Conservation (phyloP, 805 yeast species). For the Nakazawaea siamensis region DNA sequence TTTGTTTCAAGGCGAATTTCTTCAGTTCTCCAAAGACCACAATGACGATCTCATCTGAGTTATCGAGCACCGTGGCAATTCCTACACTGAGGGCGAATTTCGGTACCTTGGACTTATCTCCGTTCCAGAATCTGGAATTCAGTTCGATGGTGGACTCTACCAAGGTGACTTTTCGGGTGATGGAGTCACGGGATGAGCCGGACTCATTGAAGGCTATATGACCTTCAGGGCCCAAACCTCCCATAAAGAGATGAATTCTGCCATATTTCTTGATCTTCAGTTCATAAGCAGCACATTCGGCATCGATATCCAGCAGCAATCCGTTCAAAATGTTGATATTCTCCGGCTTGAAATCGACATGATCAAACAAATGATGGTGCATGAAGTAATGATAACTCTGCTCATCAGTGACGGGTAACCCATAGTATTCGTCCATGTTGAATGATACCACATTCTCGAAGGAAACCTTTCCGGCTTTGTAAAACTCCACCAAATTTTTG, state of each 20-base stretch:
- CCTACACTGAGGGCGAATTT: slow-evolving; percentile 45
- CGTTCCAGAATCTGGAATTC: slow-evolving; percentile 43
- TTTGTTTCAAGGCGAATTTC: slow-evolving; percentile 36
- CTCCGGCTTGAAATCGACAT: slow-evolving; percentile 40
- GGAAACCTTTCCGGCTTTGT: slow-evolving; percentile 31
- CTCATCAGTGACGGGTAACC: slow-evolving; percentile 34
- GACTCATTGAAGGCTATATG: slow-evolving; percentile 55
- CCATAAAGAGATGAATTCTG: slow-evolving; percentile 43
- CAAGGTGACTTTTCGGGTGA: slow-evolving; percentile 37
- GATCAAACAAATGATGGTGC: slow-evolving; percentile 47
- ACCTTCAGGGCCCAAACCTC: slow-evolving; percentile 56
- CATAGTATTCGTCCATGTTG: slow-evolving; percentile 56
- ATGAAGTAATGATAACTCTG: slow-evolving; percentile 54
- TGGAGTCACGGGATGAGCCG: slow-evolving; percentile 37
- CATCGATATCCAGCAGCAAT: slow-evolving; percentile 32
- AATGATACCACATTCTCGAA: slow-evolving; percentile 49
- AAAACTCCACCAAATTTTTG: slow-evolving; percentile 32
- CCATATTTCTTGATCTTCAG: slow-evolving; percentile 37
- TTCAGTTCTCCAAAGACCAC: slow-evolving; percentile 43
- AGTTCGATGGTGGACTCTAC: slow-evolving; percentile 44
- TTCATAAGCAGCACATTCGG: slow-evolving; percentile 42
- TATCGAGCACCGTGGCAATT: slow-evolving; percentile 47
- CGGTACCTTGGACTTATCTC: slow-evolving; percentile 40
- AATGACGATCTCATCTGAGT: slow-evolving; percentile 42
- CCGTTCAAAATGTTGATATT: slow-evolving; percentile 51